phyloP scores from a whole-genome alignment of 345 rosid genomes.

The Populus euphratica region DNA sequence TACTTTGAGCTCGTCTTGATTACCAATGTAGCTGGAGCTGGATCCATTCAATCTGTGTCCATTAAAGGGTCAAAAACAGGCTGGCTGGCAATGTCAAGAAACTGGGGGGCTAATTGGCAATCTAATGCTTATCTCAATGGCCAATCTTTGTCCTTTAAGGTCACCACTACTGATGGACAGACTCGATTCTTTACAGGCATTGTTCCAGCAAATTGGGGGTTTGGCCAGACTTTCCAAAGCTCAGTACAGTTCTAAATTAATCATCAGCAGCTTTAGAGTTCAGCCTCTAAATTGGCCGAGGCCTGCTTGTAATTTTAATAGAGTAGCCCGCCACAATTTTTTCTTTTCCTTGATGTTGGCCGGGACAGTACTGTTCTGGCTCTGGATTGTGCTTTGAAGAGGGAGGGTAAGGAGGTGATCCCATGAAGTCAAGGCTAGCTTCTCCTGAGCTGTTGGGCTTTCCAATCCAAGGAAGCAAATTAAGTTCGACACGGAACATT shows the following conservation, averaged over 20 bases:
- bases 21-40: conserved; percentile 70
- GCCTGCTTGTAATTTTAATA: conserved; percentile 20
- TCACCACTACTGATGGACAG: conserved; percentile 68
- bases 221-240: conserved; percentile 39
- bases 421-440: conserved; percentile 2
- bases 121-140: conserved; percentile 76
- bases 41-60: conserved; percentile 59
- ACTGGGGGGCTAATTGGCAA: conserved; percentile 98
- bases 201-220: conserved; percentile 66
- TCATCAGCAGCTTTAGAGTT: not conserved
- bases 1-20: conserved; percentile 81
- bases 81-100: conserved; percentile 84
- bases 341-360: not conserved
- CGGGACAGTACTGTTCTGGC: not conserved
- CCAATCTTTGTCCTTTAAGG: conserved; percentile 70
- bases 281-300: conserved; percentile 13
- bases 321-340: conserved; percentile 22
- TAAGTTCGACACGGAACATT: not conserved
- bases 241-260: conserved; percentile 7
- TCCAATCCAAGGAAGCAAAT: not conserved
- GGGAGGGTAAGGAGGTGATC: not conserved
- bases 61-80: conserved; percentile 72
- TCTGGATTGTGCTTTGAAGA: not conserved
- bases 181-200: conserved; percentile 41
- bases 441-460: not conserved